Evolutionary conservation across 306 rosid species (phyloP), one percentile per base, ranked within the genome.

Genomic region (Echinosophora koreensis): DNA sequence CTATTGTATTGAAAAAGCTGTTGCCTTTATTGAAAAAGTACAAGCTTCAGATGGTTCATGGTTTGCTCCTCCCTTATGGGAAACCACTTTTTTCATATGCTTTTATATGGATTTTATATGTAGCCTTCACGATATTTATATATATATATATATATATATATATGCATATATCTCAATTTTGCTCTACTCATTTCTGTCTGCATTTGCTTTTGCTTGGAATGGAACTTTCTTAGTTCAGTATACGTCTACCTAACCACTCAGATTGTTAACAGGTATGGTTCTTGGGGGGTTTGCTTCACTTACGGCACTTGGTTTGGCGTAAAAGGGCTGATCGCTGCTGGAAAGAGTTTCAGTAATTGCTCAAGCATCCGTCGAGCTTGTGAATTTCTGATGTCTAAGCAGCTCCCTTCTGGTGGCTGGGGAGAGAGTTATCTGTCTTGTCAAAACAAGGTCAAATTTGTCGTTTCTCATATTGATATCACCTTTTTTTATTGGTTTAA

Each of bases 231-330:
- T 66, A 27, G 37, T 69, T 58, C 62, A 64, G 66, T 14, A 22
- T 51, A 73, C 69, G 63, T 69, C 79, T 22, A 22, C 1, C 22
- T 80, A 59, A 81, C 55, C 60, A 81, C 60, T 71, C 59, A 73
- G 84, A 46, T 79, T 80, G 75, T 81, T 86, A 38, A 73, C 84
- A 93, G 98, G 97, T 91, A 93, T 84, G 98, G 98, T 69, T 89
- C 94, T 14, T 93, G 98, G 98, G 98, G 85, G 27, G 88, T 93
- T 85, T 93, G 98, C 89, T 93, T 83, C 88, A 91, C 97, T 71
- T 90, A 93, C 54, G 98, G 87, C 39, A 75, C 83, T 44, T 93
- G 98, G 98, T 93, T 93, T 86, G 97, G 98, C 61, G 67, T 90
- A 10, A 88, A 79, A 71, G 98, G 93, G 56, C 67, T 93, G 89